Conservation (phyloP, 306 rosid genomes). For the Aeschynomene evenia region DNA sequence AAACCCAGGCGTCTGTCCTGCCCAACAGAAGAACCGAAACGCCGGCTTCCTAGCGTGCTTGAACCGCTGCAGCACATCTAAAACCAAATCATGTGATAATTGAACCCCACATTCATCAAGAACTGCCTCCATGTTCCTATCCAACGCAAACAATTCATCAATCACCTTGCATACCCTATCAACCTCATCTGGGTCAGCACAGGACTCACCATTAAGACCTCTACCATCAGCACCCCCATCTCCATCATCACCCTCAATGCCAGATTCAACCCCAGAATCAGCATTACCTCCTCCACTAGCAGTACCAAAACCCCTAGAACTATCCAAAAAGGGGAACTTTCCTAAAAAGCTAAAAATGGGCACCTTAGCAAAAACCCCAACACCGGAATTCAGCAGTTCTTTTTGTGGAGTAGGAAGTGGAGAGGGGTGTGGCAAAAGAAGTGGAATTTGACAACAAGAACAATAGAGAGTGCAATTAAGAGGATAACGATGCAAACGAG, state of each 20-base stretch:
- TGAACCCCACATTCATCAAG: conserved; percentile 66
- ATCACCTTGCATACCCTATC: conserved; percentile 79
- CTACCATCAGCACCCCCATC: conserved; percentile 21
- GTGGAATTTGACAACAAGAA: conserved; percentile 73
- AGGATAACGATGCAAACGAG: conserved; percentile 74
- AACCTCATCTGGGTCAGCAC: conserved; percentile 62
- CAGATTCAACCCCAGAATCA: conserved; percentile 46
- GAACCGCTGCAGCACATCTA: conserved; percentile 73
- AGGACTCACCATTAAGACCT: conserved; percentile 23
- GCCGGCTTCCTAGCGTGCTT: conserved; percentile 86
- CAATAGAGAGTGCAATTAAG: conserved; percentile 48
- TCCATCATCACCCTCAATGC: conserved; percentile 6
- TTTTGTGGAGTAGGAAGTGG: conserved; percentile 59
- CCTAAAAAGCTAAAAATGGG: conserved; percentile 2
- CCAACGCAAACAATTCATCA: conserved; percentile 84
- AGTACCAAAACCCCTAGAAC: conserved; percentile 30
- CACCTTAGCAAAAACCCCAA: background rate
- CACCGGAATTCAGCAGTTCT: conserved; percentile 43
- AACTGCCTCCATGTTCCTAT: conserved; percentile 90
- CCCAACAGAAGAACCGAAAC: conserved; percentile 92
- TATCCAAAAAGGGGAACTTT: conserved; percentile 23
- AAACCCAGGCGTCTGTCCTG: conserved; percentile 59
- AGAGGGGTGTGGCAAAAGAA: conserved; percentile 82
- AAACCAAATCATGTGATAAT: conserved; percentile 75
- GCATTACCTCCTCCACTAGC: conserved; percentile 29